phyloP scores from a whole-genome alignment of 495 filamentous ascomycete species.

The Poronia punctata region DNA sequence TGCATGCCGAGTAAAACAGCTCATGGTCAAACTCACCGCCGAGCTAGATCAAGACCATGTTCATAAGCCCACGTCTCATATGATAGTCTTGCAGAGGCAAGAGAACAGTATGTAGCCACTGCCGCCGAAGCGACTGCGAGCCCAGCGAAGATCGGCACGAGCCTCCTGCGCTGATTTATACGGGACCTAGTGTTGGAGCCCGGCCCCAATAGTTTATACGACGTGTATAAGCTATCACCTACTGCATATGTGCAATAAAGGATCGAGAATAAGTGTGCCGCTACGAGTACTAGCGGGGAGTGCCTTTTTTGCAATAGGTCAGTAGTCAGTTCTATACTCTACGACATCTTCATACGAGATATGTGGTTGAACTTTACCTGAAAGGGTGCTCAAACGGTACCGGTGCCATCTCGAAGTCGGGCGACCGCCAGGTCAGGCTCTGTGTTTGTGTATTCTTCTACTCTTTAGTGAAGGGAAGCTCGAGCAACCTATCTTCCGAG shows the following conservation, averaged over 20 bases:
- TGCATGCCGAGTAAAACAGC: no score
- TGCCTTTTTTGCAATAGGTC: constrained; percentile 21
- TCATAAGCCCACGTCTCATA: constrained; percentile 45
- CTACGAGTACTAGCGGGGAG: constrained; percentile 30
- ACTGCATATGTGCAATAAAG: constrained; percentile 32
- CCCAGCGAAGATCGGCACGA: constrained; percentile 34
- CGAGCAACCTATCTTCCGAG: no score
- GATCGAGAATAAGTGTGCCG: constrained; percentile 27
- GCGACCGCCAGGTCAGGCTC: neutral
- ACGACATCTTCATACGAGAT: neutral
- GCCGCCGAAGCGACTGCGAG: constrained; percentile 33
- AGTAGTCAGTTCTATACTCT: no score
- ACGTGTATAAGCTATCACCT: constrained; percentile 32
- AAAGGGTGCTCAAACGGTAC: constrained; percentile 23
- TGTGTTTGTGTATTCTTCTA: no score
- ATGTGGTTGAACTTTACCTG: constrained; percentile 14
- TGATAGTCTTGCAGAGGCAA: constrained; percentile 32
- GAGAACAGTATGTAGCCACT: constrained; percentile 28
- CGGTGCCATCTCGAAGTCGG: constrained; percentile 25
- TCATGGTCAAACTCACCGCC: constrained; percentile 21
- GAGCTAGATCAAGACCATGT: constrained; percentile 34
- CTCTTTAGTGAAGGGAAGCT: no score
- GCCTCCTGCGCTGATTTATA: constrained; percentile 31
- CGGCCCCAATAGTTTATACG: constrained; percentile 39
- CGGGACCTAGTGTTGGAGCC: constrained; percentile 40